phyloP scores from a whole-genome alignment of 148 eudicot genomes.

The Amaranthus cruentus region DNA sequence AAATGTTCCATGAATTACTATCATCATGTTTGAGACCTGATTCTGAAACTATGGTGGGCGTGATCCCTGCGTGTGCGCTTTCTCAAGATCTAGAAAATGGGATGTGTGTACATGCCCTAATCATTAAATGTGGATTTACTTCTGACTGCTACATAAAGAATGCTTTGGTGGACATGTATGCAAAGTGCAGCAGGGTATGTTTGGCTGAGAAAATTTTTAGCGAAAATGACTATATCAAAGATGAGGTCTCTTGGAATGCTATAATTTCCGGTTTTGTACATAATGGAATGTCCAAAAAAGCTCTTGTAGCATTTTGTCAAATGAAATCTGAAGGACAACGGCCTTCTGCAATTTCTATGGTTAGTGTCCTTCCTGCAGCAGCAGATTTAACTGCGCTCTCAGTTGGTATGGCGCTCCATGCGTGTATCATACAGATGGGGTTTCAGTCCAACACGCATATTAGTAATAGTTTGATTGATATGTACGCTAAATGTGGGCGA shows the following conservation, averaged over 20 bases:
- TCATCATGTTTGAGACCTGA: conserved; percentile 44
- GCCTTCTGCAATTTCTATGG: conserved; percentile 50
- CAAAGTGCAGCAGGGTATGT: conserved; percentile 45
- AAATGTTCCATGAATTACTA: conserved; percentile 39
- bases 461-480: conserved; percentile 57
- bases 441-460: conserved; percentile 41
- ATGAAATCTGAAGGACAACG: conserved; percentile 45
- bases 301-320: conserved; percentile 39
- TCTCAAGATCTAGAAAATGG: conserved; percentile 46
- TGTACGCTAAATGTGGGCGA: conserved; percentile 72
- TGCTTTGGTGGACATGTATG: conserved; percentile 70
- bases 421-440: conserved; percentile 39
- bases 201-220: conserved; percentile 48
- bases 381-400: conserved; percentile 43
- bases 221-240: conserved; percentile 31
- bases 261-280: conserved; percentile 55
- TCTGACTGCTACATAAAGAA: conserved; percentile 53
- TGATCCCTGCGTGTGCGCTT: conserved; percentile 59
- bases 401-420: conserved; percentile 53
- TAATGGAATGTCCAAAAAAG: conserved; percentile 42
- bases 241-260: conserved; percentile 60
- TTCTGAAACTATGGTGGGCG: conserved; percentile 54
- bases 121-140: conserved; percentile 43
- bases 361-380: conserved; percentile 59
- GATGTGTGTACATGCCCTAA: conserved; percentile 38